phyloP scores from a whole-genome alignment of 2,329 filamentous ascomycete species.

The Sporothrix pallida region DNA sequence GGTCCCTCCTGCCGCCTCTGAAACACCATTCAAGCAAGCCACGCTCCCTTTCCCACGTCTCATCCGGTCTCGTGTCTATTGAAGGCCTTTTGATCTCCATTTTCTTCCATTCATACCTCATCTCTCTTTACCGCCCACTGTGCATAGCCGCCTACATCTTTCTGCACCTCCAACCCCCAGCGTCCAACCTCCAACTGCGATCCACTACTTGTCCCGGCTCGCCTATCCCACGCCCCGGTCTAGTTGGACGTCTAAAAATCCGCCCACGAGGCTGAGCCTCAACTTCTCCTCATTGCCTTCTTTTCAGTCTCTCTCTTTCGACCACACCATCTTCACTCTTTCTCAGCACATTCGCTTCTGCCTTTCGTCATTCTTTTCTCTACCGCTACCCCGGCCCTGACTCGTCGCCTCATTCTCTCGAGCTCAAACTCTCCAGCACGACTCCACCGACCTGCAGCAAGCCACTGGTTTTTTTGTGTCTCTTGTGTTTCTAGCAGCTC shows the following conservation, averaged over 20 bases:
- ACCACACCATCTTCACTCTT: neutral
- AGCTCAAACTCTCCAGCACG: neutral
- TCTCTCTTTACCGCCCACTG: neutral
- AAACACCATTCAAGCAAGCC: slow-evolving; percentile 12
- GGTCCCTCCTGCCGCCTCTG: slow-evolving; percentile 5
- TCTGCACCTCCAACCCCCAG: neutral
- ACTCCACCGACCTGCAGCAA: slow-evolving; percentile 25
- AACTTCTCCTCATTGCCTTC: neutral
- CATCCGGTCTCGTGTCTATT: slow-evolving; percentile 11
- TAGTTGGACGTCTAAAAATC: neutral
- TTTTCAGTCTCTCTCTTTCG: neutral
- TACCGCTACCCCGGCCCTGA: neutral
- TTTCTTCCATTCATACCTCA: neutral
- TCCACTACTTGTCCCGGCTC: neutral
- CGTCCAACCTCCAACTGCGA: neutral
- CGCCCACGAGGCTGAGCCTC: slow-evolving; percentile 26
- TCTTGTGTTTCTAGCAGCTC: neutral
- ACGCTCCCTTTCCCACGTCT: slow-evolving; percentile 3
- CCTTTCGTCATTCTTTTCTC: neutral
- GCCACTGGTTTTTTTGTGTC: slow-evolving; percentile 13
- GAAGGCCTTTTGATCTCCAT: neutral
- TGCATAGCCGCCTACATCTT: neutral
- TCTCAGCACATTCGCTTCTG: neutral
- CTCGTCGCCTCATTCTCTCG: neutral
- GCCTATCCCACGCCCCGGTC: neutral